Conservation (phyloP, 208 protist species). For the Strigomonas culicis region DNA sequence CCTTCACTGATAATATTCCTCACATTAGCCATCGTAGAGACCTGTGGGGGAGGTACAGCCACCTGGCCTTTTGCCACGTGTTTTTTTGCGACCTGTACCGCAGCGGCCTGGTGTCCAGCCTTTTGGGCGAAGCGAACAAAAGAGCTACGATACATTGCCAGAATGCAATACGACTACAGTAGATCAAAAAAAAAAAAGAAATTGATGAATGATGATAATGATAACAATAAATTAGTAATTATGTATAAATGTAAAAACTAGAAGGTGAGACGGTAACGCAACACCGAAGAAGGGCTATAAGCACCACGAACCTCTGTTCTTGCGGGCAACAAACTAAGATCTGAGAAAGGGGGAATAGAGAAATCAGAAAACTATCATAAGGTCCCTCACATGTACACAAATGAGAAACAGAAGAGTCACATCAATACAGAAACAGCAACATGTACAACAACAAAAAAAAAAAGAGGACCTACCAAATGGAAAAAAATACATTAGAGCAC, state of each 20-base stretch:
- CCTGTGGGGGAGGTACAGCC: constrained; percentile 13
- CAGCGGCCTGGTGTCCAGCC: background rate
- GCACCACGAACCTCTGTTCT: too few species aligned
- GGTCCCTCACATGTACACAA: background rate
- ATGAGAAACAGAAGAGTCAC: constrained; percentile 1
- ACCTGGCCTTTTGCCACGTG: background rate
- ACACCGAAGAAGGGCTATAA: too few species aligned
- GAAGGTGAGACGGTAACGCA: too few species aligned
- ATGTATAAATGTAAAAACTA: background rate
- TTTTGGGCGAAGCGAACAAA: constrained; percentile 18
- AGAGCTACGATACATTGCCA: constrained; percentile 1
- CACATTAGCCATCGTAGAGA: constrained; percentile 33
- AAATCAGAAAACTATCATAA: background rate
- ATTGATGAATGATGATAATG: constrained; percentile 1
- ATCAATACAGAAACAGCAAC: background rate
- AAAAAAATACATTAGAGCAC: background rate
- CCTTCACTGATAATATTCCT: constrained; percentile 43
- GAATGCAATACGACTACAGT: background rate
- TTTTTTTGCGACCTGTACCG: background rate
- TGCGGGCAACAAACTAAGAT: too few species aligned
- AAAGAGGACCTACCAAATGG: background rate
- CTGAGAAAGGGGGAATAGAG: too few species aligned
- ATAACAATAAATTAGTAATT: background rate
- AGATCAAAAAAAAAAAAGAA: constrained; percentile 16
- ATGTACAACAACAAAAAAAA: constrained; percentile 5